These are phyloP conservation scores for Fusarium devonianum DNA, from an alignment of 2,329 filamentous ascomycete genomes.

Conservation along the genomic window DNA sequence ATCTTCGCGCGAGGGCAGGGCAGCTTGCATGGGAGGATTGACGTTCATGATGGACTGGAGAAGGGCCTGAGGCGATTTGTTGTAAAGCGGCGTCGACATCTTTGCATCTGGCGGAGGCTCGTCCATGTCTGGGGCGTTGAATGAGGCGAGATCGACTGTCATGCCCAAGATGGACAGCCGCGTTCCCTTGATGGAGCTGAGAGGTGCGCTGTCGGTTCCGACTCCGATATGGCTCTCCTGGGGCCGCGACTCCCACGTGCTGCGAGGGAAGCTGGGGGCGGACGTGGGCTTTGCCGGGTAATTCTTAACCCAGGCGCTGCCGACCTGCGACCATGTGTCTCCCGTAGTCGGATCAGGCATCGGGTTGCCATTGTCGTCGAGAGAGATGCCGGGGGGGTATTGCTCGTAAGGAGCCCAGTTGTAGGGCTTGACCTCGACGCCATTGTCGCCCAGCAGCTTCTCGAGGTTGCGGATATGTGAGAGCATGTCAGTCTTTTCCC, in stretches of 20 bases:
- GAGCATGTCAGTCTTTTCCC: slow-evolving; percentile 72
- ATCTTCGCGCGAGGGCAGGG: slow-evolving; percentile 69
- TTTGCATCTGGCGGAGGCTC: slow-evolving; percentile 55
- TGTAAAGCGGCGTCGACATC: slow-evolving; percentile 60
- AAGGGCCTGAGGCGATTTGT: slow-evolving; percentile 76
- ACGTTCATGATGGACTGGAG: slow-evolving; percentile 69
- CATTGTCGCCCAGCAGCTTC: slow-evolving; percentile 66
- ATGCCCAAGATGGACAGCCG: slow-evolving; percentile 80
- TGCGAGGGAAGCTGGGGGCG: slow-evolving; percentile 43
- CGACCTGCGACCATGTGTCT: slow-evolving; percentile 45
- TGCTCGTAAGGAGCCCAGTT: slow-evolving; percentile 44
- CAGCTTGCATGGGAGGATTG: slow-evolving; percentile 63
- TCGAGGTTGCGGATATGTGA: slow-evolving; percentile 73
- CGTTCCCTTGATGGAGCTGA: slow-evolving; percentile 79
- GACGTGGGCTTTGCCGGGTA: slow-evolving; percentile 30
- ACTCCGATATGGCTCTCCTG: slow-evolving; percentile 73
- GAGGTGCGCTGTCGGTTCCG: slow-evolving; percentile 66
- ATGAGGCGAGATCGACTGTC: slow-evolving; percentile 79
- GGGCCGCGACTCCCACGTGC: slow-evolving; percentile 51
- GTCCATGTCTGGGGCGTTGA: slow-evolving; percentile 71
- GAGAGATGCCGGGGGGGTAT: slow-evolving; percentile 37
- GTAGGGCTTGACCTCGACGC: slow-evolving; percentile 66
- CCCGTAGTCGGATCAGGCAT: slow-evolving; percentile 32
- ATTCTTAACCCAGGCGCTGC: slow-evolving; percentile 48
- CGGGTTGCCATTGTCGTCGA: slow-evolving; percentile 39